Conservation (phyloP, 2,329 filamentous ascomycete genomes). For the Diplodia scrobiculata region DNA sequence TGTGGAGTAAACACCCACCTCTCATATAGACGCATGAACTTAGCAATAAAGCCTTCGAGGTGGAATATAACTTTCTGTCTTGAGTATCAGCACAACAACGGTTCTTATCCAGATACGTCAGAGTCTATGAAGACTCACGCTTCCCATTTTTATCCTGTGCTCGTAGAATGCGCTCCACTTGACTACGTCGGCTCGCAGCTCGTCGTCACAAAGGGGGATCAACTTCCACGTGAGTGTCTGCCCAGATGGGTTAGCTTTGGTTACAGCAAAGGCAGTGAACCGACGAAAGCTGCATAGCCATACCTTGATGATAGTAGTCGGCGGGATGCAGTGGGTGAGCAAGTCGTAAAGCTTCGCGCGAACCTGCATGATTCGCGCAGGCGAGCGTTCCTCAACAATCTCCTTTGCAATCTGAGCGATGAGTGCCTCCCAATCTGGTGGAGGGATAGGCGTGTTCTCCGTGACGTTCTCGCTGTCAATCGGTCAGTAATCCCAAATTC, state of each 20-base stretch:
- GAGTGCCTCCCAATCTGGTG: slow-evolving; percentile 94
- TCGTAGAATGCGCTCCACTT: slow-evolving; percentile 98
- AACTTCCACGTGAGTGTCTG: slow-evolving; percentile 89
- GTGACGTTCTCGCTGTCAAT: slow-evolving; percentile 77
- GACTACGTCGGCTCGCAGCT: slow-evolving; percentile 86
- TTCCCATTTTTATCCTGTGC: slow-evolving; percentile 87
- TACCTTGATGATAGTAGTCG: slow-evolving; percentile 86
- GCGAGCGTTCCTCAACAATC: slow-evolving; percentile 91
- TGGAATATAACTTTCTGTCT: slow-evolving; percentile 88
- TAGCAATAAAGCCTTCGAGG: slow-evolving; percentile 95
- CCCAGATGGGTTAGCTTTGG: neutral
- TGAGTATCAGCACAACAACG: slow-evolving; percentile 34
- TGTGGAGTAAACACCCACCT: slow-evolving; percentile 59
- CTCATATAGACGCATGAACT: slow-evolving; percentile 96
- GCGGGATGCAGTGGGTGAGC: slow-evolving; percentile 93
- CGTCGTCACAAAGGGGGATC: slow-evolving; percentile 82
- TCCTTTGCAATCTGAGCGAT: slow-evolving; percentile 88
- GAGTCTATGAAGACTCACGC: slow-evolving; percentile 44
- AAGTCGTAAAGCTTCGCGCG: slow-evolving; percentile 95
- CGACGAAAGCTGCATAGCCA: neutral
- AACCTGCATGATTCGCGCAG: slow-evolving; percentile 81
- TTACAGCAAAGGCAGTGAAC: neutral
- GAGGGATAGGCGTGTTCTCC: slow-evolving; percentile 84
- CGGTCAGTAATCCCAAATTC: neutral
- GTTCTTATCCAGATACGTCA: neutral